phyloP scores from a whole-genome alignment of 805 yeast species.

The Candida nanaspora region DNA sequence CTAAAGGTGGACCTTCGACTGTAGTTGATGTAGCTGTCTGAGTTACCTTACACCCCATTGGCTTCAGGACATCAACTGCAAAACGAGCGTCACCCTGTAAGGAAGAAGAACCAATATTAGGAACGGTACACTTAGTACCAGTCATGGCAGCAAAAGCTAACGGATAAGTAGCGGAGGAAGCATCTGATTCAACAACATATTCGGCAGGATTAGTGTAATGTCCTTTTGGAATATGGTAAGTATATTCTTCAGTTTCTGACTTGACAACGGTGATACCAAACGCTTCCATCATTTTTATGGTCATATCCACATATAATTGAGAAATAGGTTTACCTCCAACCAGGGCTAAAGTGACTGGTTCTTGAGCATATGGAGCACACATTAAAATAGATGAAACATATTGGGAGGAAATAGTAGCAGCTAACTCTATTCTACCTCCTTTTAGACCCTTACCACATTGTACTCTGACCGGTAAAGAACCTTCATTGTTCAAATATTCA shows the following conservation, averaged over 20 bases:
- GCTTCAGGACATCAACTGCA: slow-evolving; percentile 84
- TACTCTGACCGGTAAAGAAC: slow-evolving; percentile 80
- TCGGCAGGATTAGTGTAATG: slow-evolving; percentile 72
- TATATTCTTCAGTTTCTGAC: slow-evolving; percentile 65
- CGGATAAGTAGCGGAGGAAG: slow-evolving; percentile 96
- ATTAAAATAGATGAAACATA: slow-evolving; percentile 92
- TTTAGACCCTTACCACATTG: slow-evolving; percentile 61
- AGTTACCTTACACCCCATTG: slow-evolving; percentile 89
- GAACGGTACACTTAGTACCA: slow-evolving; percentile 86
- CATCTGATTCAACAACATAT: slow-evolving; percentile 92
- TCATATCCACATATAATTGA: slow-evolving; percentile 94
- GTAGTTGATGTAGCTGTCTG: slow-evolving; percentile 87
- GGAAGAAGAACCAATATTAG: slow-evolving; percentile 87
- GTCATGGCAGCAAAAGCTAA: slow-evolving; percentile 96
- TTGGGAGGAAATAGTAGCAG: slow-evolving; percentile 95
- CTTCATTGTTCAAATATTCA: slow-evolving; percentile 62
- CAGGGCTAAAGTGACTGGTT: slow-evolving; percentile 79
- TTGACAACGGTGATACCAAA: slow-evolving; percentile 77
- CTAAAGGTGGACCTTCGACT: slow-evolving; percentile 79
- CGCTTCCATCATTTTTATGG: slow-evolving; percentile 86
- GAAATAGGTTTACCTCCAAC: slow-evolving; percentile 98
- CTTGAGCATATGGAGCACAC: slow-evolving; percentile 95
- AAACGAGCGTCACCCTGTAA: slow-evolving; percentile 96
- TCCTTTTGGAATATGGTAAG: slow-evolving; percentile 87
- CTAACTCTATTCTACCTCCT: slow-evolving; percentile 90